Conservation (phyloP, 106 monocot species). For the Dendrobium chrysotoxum region DNA sequence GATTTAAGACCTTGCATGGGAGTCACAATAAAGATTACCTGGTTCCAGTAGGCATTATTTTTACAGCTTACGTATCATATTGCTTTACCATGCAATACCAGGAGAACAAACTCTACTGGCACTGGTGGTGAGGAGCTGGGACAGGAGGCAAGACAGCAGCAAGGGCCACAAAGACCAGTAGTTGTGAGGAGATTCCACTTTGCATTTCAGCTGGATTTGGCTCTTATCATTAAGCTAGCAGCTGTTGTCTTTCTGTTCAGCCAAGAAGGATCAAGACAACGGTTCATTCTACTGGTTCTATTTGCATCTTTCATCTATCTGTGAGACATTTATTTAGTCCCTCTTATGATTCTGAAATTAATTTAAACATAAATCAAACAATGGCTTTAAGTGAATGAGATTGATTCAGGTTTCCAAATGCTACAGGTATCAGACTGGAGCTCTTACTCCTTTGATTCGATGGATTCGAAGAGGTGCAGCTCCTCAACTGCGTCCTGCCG, state of each 20-base stretch:
- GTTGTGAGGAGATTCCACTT: slow-evolving; percentile 85
- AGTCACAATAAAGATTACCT: neutral
- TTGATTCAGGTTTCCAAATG: slow-evolving; percentile 8
- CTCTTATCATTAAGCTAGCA: slow-evolving; percentile 75
- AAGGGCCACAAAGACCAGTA: slow-evolving; percentile 54
- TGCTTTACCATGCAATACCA: slow-evolving; percentile 12
- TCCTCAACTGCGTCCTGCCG: slow-evolving; percentile 27
- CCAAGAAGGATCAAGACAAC: slow-evolving; percentile 87
- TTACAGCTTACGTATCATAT: neutral
- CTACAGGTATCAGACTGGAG: slow-evolving; percentile 89
- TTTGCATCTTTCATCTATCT: slow-evolving; percentile 75
- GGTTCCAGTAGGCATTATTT: neutral
- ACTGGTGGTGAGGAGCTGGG: slow-evolving; percentile 21
- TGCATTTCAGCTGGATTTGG: slow-evolving; percentile 74
- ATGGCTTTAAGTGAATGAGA: neutral
- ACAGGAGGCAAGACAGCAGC: slow-evolving; percentile 50
- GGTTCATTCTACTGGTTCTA: slow-evolving; percentile 56
- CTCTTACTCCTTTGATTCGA: slow-evolving; percentile 56
- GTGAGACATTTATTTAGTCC: slow-evolving; percentile 35
- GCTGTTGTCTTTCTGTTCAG: slow-evolving; percentile 74
- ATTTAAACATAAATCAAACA: neutral
- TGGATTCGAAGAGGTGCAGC: slow-evolving; percentile 47
- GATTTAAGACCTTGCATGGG: too few species aligned
- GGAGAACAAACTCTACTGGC: slow-evolving; percentile 38
- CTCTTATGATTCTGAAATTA: neutral